Evolutionary conservation across 306 rosid species (phyloP).

Genomic region (Cicer chorassanicum): DNA sequence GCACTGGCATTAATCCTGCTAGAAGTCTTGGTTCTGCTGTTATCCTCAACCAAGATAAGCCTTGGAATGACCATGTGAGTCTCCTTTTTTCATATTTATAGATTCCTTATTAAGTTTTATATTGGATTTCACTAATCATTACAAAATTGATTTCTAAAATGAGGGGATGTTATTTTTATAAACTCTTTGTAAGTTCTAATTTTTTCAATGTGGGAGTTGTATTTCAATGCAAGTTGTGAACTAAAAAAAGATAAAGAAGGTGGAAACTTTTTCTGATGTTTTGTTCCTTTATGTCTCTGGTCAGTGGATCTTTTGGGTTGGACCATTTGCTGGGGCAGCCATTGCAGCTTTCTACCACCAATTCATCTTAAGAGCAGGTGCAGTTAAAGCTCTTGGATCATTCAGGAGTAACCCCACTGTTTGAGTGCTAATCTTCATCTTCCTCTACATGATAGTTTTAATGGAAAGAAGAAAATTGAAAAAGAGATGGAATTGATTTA

Average conservation of each 20-base stretch:
- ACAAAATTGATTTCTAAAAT: too few species aligned
- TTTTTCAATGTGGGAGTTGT: too few species aligned
- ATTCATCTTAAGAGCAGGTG: slow-evolving; percentile 89
- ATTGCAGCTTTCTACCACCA: slow-evolving; percentile 97
- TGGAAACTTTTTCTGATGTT: slow-evolving; percentile 33
- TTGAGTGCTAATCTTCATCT: slow-evolving; percentile 27
- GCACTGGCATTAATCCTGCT: slow-evolving; percentile 95
- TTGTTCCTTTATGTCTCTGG: slow-evolving; percentile 32
- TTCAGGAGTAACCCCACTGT: slow-evolving; percentile 84
- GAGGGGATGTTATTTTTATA: too few species aligned
- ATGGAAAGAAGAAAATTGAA: slow-evolving; percentile 7
- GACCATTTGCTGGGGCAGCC: slow-evolving; percentile 92
- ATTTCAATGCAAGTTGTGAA: neutral
- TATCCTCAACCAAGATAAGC: slow-evolving; percentile 53
- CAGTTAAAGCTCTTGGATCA: slow-evolving; percentile 84
- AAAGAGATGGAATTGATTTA: neutral
- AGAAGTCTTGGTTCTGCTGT: slow-evolving; percentile 94
- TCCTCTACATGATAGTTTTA: slow-evolving; percentile 28
- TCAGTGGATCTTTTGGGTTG: slow-evolving; percentile 98
- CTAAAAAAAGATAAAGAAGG: slow-evolving; percentile 1
- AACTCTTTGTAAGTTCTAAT: too few species aligned
- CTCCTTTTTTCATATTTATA: neutral
- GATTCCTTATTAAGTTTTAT: too few species aligned
- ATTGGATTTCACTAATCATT: too few species aligned
- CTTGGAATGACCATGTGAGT: slow-evolving; percentile 90